These are phyloP conservation scores for Pyrenopolyporus hunteri DNA, from an alignment of 495 filamentous ascomycete species.

Conservation along the genomic window DNA sequence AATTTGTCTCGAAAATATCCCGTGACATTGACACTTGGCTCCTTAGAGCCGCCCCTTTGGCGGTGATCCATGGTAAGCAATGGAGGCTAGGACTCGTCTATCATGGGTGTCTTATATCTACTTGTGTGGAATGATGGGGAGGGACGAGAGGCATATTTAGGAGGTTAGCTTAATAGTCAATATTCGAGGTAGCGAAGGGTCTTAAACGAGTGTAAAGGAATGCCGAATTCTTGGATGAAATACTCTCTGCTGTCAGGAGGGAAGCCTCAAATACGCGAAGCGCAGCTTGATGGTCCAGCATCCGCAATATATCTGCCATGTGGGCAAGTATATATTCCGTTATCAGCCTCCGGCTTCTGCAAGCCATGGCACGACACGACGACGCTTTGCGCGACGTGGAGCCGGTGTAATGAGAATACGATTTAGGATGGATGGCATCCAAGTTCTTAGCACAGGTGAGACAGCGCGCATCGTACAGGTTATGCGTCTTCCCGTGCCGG, in stretches of 20 bases:
- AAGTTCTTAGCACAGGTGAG: constrained; percentile 13
- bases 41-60: not conserved
- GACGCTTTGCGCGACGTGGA: constrained; percentile 30
- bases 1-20: not conserved
- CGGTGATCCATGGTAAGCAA: constrained; percentile 23
- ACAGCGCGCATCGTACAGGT: constrained; percentile 25
- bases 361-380: constrained; percentile 22
- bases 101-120: constrained; percentile 28
- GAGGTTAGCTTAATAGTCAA: not conserved
- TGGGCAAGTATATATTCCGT: constrained; percentile 29
- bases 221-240: constrained; percentile 11
- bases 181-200: constrained; percentile 14
- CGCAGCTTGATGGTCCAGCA: constrained; percentile 23
- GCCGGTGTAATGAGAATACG: constrained; percentile 24
- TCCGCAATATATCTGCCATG: constrained; percentile 35
- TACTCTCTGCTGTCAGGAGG: constrained; percentile 2
- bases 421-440: constrained; percentile 15
- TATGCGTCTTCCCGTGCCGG: constrained; percentile 38
- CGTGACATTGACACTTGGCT: not conserved
- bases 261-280: constrained; percentile 5
- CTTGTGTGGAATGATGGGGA: constrained; percentile 7
- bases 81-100: constrained; percentile 18
- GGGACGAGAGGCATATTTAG: constrained; percentile 39
- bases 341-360: constrained; percentile 28
- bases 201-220: constrained; percentile 33